Evolutionary conservation across 1,284 basidiomycete genomes (phyloP).

Genomic region (Singerocomus inundabilis): DNA sequence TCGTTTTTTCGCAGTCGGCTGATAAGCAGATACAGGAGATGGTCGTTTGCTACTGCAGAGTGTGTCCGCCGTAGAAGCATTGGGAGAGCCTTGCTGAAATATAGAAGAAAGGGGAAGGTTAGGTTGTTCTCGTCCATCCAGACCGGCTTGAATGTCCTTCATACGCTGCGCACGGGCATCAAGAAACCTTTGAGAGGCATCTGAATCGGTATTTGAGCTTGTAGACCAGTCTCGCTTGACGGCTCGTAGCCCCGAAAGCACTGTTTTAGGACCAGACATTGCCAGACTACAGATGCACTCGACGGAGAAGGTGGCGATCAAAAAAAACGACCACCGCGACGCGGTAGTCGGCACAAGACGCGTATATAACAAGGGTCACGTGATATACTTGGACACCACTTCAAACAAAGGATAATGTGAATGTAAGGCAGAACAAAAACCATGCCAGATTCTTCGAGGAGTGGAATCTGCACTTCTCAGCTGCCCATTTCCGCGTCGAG

Average conservation of each 20-base stretch:
- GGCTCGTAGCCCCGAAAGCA: conserved; percentile 47
- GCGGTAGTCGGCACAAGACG: neutral
- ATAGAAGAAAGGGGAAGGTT: conserved; percentile 17
- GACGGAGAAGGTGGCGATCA: too few relatives aligned
- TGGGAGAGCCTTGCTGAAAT: conserved; percentile 16
- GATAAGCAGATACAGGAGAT: conserved; percentile 33
- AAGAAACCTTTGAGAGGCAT: conserved; percentile 29
- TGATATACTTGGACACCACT: conserved; percentile 3
- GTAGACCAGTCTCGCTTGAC: conserved; percentile 48
- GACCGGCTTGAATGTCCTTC: conserved; percentile 47
- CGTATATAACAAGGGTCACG: conserved; percentile 17
- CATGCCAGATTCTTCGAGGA: conserved; percentile 27
- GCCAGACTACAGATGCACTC: neutral
- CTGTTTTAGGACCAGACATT: conserved; percentile 37
- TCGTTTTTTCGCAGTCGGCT: conserved; percentile 50
- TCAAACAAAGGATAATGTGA: neutral
- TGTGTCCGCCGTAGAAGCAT: conserved; percentile 31
- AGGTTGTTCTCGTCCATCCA: conserved; percentile 22
- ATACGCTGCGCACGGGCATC: conserved; percentile 46
- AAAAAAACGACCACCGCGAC: too few relatives aligned
- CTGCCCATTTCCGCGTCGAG: conserved; percentile 51
- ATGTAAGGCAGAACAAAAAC: conserved; percentile 36
- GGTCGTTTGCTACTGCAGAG: conserved; percentile 47
- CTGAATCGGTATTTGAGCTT: conserved; percentile 35
- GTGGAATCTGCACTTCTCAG: conserved; percentile 39